These are phyloP conservation scores for Pholiota molesta DNA, from an alignment of 768 basidiomycete genomes.

Conservation along the genomic window DNA sequence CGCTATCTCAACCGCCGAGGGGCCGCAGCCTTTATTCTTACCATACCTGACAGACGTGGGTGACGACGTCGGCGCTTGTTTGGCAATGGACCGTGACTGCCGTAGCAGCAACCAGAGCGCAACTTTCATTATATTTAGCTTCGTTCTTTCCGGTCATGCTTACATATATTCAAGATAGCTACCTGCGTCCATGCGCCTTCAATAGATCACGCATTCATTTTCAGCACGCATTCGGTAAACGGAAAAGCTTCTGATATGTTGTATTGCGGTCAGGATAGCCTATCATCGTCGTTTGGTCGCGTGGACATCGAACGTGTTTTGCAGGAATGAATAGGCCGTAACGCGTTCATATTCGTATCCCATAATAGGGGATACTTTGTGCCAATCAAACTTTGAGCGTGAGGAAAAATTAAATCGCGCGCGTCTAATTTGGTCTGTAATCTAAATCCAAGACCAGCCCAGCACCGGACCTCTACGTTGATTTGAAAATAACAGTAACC, in stretches of 20 bases:
- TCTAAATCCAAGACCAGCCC: too few relatives aligned
- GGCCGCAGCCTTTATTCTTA: neutral
- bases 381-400: neutral
- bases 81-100: neutral
- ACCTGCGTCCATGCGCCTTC: neutral
- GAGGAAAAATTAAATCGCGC: neutral
- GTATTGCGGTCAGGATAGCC: too few relatives aligned
- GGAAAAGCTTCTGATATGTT: too few relatives aligned
- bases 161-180: neutral
- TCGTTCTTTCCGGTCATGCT: neutral
- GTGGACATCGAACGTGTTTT: too few relatives aligned
- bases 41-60: neutral
- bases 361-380: neutral
- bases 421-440: slow-evolving; percentile 3
- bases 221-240: too few relatives aligned
- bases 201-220: too few relatives aligned
- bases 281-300: too few relatives aligned
- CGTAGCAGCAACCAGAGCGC: neutral
- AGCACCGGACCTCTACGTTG: neutral
- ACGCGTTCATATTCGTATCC: neutral
- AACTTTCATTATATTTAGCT: too few relatives aligned
- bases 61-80: neutral
- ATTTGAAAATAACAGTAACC: neutral
- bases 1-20: neutral
- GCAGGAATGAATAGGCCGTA: neutral